These are phyloP conservation scores for Trichophyton rubrum DNA, from an alignment of 2,329 filamentous ascomycete genomes.

Conservation along the genomic window DNA sequence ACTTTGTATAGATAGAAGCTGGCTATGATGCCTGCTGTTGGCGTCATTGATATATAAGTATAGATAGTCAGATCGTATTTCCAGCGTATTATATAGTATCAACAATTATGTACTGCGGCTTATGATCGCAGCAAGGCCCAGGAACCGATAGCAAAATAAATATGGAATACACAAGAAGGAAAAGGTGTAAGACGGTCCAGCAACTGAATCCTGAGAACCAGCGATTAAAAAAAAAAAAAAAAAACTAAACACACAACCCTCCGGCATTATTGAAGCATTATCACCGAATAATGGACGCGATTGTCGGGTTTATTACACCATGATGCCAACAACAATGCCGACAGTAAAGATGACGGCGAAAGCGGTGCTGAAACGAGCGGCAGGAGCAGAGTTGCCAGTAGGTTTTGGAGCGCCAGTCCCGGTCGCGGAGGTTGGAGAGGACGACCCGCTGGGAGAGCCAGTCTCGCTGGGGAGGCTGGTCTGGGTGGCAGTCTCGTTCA, in stretches of 20 bases:
- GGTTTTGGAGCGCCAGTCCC: not conserved
- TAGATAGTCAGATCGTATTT: not conserved
- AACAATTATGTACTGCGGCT: not conserved
- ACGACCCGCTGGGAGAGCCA: not conserved
- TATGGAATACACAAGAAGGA: not conserved
- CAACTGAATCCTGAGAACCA: not conserved
- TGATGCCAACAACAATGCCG: not conserved
- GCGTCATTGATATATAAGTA: not conserved
- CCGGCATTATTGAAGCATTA: not conserved
- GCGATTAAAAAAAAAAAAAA: too few relatives aligned
- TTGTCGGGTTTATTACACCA: not conserved
- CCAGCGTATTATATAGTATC: not conserved
- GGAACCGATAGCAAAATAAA: not conserved
- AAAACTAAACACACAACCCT: not conserved
- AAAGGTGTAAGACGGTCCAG: not conserved
- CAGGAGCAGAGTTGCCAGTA: not conserved
- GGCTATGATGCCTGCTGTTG: not conserved
- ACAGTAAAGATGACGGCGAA: not conserved
- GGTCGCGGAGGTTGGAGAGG: not conserved
- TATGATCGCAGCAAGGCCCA: not conserved
- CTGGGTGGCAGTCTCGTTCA: slow-evolving; percentile 16
- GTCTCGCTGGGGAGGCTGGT: slow-evolving; percentile 7
- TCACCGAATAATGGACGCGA: not conserved
- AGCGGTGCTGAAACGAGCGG: not conserved
- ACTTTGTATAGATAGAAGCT: not conserved